phyloP scores from a whole-genome alignment of 225 moss, liverwort and hornwort genomes.

The Sphagnum contortum region DNA sequence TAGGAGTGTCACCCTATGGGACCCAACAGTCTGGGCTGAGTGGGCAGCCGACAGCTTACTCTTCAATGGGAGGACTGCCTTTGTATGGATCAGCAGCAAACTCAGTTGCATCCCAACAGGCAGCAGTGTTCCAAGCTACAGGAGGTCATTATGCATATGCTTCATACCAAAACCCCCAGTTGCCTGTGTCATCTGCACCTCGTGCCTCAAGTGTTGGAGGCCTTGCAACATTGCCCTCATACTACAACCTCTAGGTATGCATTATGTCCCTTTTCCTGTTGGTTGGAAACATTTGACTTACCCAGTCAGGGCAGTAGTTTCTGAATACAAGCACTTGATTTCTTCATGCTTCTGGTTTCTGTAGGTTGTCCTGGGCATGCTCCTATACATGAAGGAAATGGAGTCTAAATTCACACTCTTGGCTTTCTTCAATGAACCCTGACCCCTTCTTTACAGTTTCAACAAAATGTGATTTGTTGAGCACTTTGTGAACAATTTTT shows the following conservation, averaged over 20 bases:
- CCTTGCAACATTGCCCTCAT: slow-evolving; percentile 63
- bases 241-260: slow-evolving; percentile 72
- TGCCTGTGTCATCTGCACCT: slow-evolving; percentile 65
- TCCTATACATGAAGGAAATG: too few relatives aligned
- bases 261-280: not conserved
- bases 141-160: slow-evolving; percentile 83
- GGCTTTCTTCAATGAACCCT: too few relatives aligned
- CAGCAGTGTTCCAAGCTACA: slow-evolving; percentile 71
- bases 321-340: too few relatives aligned
- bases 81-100: slow-evolving; percentile 71
- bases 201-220: slow-evolving; percentile 65
- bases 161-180: slow-evolving; percentile 70
- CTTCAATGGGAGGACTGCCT: slow-evolving; percentile 70
- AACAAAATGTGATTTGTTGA: too few relatives aligned
- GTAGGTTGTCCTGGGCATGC: too few relatives aligned
- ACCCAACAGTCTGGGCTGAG: slow-evolving; percentile 50
- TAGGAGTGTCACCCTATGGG: slow-evolving; percentile 82
- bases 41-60: slow-evolving; percentile 70
- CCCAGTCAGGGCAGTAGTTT: too few relatives aligned
- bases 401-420: too few relatives aligned
- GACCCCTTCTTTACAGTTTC: too few relatives aligned
- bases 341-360: too few relatives aligned
- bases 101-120: slow-evolving; percentile 69
- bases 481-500: too few relatives aligned
- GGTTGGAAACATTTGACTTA: not conserved